Evolutionary conservation across 1,284 basidiomycete species (phyloP).

Genomic region (Megacollybia platyphylla): DNA sequence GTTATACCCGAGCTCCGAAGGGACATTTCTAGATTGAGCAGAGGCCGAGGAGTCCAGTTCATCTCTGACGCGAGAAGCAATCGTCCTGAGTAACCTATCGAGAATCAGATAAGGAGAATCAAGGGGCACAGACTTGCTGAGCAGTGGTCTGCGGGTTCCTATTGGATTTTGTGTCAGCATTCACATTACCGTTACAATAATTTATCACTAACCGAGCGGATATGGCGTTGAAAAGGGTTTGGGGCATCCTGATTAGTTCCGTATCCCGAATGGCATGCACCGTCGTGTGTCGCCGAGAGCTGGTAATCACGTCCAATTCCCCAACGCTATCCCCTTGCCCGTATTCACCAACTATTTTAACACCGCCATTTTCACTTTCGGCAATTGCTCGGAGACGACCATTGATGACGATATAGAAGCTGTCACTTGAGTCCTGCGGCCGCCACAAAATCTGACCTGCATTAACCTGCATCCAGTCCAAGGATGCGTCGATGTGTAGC

Average conservation of each 20-base stretch:
- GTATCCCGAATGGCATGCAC: conserved; percentile 97
- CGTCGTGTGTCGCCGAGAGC: conserved; percentile 78
- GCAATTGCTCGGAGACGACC: conserved; percentile 83
- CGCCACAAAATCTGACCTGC: conserved; percentile 91
- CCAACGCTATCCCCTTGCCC: conserved; percentile 85
- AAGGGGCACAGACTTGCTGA: conserved; percentile 43
- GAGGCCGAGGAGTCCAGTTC: conserved; percentile 58
- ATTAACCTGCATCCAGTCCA: conserved; percentile 97
- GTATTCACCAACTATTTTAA: conserved; percentile 85
- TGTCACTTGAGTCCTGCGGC: conserved; percentile 80
- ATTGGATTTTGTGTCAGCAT: not conserved
- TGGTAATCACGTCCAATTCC: conserved; percentile 96
- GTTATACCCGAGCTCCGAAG: conserved; percentile 53
- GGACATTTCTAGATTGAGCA: conserved; percentile 29
- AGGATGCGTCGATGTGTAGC: conserved; percentile 90
- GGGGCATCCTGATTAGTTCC: conserved; percentile 95
- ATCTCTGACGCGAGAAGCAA: conserved; percentile 82
- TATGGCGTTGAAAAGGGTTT: conserved; percentile 95
- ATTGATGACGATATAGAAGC: conserved; percentile 98
- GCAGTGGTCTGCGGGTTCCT: conserved; percentile 94
- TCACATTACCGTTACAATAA: not conserved
- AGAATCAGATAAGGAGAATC: not conserved
- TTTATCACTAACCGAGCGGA: conserved; percentile 53
- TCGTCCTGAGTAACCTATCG: conserved; percentile 71
- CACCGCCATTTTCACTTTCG: conserved; percentile 56